phyloP scores from a whole-genome alignment of 2,329 filamentous ascomycete species.

The Trichoderma arundinaceum region DNA sequence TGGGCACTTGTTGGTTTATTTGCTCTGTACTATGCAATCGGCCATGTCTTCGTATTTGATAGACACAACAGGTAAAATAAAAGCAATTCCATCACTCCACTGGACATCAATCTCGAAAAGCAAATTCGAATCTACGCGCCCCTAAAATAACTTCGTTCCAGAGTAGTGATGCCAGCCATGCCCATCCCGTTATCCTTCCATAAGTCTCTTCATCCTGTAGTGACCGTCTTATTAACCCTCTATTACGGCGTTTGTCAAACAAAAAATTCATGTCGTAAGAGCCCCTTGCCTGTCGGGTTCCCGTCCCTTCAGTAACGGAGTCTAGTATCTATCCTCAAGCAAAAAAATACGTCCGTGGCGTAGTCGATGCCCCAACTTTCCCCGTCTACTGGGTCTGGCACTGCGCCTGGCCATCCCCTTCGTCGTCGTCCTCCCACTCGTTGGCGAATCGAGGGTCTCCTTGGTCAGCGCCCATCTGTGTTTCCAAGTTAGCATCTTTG shows the following conservation, averaged over 20 bases:
- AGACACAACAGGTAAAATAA: no score
- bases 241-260: constrained; percentile 20
- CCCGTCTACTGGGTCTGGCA: constrained; percentile 71
- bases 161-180: constrained; percentile 8
- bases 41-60: no score
- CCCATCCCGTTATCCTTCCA: background rate
- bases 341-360: constrained; percentile 4
- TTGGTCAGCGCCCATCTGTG: constrained; percentile 73
- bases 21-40: no score
- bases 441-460: constrained; percentile 69
- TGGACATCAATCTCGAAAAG: no score
- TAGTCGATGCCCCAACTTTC: background rate
- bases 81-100: background rate
- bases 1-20: background rate
- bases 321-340: constrained; percentile 29
- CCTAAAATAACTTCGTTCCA: background rate
- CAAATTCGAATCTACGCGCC: no score
- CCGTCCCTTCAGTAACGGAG: constrained; percentile 16
- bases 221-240: constrained; percentile 19
- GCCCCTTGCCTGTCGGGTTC: background rate
- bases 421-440: constrained; percentile 75
- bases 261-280: constrained; percentile 13
- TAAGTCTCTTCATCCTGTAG: constrained; percentile 11
- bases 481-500: constrained; percentile 31
- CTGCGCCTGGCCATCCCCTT: constrained; percentile 69